Conservation (phyloP, 495 filamentous ascomycete species). For the Daldinia vernicosa region DNA sequence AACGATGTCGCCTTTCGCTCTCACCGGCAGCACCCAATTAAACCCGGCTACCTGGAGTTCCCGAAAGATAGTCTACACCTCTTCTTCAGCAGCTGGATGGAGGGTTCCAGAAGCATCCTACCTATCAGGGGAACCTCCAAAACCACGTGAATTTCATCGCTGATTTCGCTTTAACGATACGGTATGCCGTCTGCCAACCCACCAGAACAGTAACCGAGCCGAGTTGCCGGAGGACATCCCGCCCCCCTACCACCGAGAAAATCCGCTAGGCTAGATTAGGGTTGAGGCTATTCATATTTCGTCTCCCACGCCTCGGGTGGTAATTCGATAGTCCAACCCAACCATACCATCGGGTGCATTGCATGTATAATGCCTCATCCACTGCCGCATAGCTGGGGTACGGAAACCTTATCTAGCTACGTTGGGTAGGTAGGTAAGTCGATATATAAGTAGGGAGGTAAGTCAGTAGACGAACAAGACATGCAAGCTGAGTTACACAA, state of each 20-base stretch:
- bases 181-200: background rate
- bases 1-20: slow-evolving; percentile 9
- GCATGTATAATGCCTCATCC: slow-evolving; percentile 23
- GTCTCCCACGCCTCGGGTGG: slow-evolving; percentile 7
- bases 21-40: slow-evolving; percentile 12
- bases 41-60: slow-evolving; percentile 2
- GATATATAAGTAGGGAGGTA: background rate
- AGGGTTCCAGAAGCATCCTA: slow-evolving; percentile 3
- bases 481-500: slow-evolving; percentile 26
- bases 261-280: slow-evolving; percentile 15
- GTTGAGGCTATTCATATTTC: slow-evolving; percentile 35
- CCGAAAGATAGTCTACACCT: background rate
- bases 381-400: background rate
- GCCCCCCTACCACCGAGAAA: background rate
- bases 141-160: slow-evolving; percentile 12
- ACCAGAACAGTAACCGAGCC: background rate
- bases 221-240: background rate
- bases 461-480: slow-evolving; percentile 5
- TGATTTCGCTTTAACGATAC: slow-evolving; percentile 1
- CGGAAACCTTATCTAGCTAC: slow-evolving; percentile 8
- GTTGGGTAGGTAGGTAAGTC: slow-evolving; percentile 30
- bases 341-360: slow-evolving; percentile 23
- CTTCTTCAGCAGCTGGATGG: background rate
- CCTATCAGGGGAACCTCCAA: slow-evolving; percentile 17
- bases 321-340: slow-evolving; percentile 13